These are phyloP conservation scores for Phanerochaete sordida DNA, from an alignment of 768 basidiomycete species.

Conservation along the genomic window DNA sequence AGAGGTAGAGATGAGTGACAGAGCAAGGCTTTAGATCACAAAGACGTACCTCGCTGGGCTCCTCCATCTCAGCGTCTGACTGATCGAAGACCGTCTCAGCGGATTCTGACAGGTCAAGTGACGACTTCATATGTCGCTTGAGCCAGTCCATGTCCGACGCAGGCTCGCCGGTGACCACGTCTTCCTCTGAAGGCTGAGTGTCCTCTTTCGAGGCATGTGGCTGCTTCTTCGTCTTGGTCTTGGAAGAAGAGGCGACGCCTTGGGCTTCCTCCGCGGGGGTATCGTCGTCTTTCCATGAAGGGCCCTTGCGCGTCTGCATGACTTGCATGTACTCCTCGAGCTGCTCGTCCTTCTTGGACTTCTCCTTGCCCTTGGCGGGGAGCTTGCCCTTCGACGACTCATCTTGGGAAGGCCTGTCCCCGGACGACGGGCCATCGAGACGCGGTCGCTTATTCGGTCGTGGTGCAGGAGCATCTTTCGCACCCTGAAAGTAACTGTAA, in stretches of 20 bases:
- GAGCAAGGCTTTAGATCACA: neutral
- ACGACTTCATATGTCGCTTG: slow-evolving; percentile 55
- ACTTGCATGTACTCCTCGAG: slow-evolving; percentile 70
- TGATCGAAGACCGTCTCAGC: slow-evolving; percentile 56
- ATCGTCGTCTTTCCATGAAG: slow-evolving; percentile 55
- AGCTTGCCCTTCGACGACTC: slow-evolving; percentile 7
- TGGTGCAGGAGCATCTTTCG: slow-evolving; percentile 63
- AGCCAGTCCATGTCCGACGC: slow-evolving; percentile 78
- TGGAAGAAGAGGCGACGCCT: neutral
- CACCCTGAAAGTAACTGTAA: slow-evolving; percentile 40
- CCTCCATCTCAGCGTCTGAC: slow-evolving; percentile 47
- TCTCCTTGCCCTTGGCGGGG: neutral
- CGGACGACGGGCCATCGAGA: slow-evolving; percentile 31
- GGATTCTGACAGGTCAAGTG: slow-evolving; percentile 30
- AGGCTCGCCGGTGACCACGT: slow-evolving; percentile 21
- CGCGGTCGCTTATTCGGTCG: slow-evolving; percentile 70
- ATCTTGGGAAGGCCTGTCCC: slow-evolving; percentile 15
- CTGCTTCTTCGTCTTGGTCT: slow-evolving; percentile 7
- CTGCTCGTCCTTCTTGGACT: slow-evolving; percentile 29
- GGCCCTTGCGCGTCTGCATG: slow-evolving; percentile 64
- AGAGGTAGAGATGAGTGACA: neutral
- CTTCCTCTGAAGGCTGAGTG: neutral
- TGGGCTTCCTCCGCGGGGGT: neutral
- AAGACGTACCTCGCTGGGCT: slow-evolving; percentile 3
- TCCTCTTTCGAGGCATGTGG: neutral